phyloP scores from a whole-genome alignment of 2,329 filamentous ascomycete genomes.

The Paecilomyces sp. region DNA sequence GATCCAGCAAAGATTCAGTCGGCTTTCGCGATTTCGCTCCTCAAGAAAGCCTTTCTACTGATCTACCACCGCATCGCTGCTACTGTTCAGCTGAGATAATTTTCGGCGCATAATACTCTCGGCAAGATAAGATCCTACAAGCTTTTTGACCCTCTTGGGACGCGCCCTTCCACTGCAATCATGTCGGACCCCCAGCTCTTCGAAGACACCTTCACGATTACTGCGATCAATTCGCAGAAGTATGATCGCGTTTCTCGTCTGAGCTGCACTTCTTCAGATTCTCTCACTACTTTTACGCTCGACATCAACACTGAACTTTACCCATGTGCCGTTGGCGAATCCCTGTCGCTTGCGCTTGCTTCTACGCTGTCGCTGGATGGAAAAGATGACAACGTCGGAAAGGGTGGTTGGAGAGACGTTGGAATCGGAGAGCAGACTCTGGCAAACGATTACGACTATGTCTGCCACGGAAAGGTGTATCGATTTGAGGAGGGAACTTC shows the following conservation, averaged over 20 bases:
- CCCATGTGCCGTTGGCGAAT: constrained; percentile 66
- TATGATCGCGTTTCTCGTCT: constrained; percentile 94
- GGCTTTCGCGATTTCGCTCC: constrained; percentile 11
- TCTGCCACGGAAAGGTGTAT: constrained; percentile 47
- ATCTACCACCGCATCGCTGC: not conserved
- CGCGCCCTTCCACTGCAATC: constrained; percentile 29
- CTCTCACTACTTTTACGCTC: constrained; percentile 68
- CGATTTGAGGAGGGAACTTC: constrained; percentile 49
- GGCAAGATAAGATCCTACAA: not conserved
- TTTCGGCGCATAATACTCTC: not conserved
- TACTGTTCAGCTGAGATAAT: not conserved
- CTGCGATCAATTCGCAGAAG: constrained; percentile 70
- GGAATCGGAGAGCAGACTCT: constrained; percentile 51
- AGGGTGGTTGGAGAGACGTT: constrained; percentile 68
- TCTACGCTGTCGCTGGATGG: constrained; percentile 84
- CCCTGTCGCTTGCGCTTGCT: constrained; percentile 72
- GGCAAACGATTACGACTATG: constrained; percentile 46
- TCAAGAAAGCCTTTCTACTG: not conserved
- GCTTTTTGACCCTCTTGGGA: not conserved
- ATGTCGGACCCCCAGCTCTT: constrained; percentile 87
- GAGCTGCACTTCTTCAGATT: constrained; percentile 67
- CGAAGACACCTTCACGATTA: constrained; percentile 85
- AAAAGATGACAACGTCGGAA: constrained; percentile 57
- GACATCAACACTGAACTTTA: constrained; percentile 95
- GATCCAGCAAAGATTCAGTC: constrained; percentile 20